Base-by-base conservation (phyloP, 441 rosid species). In the Adansonia grandidieri region DNA sequence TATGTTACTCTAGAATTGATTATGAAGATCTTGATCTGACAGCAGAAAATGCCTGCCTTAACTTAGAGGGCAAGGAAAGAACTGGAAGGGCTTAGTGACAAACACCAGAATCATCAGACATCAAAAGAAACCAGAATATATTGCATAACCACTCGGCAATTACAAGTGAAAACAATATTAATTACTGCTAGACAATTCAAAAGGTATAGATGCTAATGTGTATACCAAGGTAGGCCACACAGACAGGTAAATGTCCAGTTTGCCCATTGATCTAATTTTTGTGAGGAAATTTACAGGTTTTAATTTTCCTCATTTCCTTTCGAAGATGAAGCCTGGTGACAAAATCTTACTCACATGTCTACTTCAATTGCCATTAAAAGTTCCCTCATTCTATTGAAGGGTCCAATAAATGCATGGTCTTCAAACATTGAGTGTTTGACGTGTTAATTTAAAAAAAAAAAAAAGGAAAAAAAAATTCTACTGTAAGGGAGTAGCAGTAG, bases 11-110 rank as follows among this genome's bases (percentile, higher is more conserved):
- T 15, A 42, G 44, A 54, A 73, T 42, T 0, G 20, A 42, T 53
- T 9, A 65, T 65, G n/a, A 65, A 42, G 42, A 73, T 54, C 51
- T 79, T 62, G 17, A 63, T 58, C 22, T n/a, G 53, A 56, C 67
- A 2, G 22, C 47, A 22, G 15, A 53, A 77, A 47, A 45, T 8
- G 9, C 48, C 42, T 4, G 9, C 53, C 15, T 66, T 15, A 71
- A 71, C n/a, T 45, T 10, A 19, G 17, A 15, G 11, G 13, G 14
- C 28, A 51, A 24, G 13, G 13, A 14, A 70, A 24, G 60, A 50
- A 70, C 60, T 70, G 44, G 42, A 50, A 70, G 56, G 60, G 74
- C 58, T 24, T 50, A 24, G 44, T 3, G 6, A 70, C 42, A 73
- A 73, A 67, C 54, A 58, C 56, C 1, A 2, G 67, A 73, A 73